These are phyloP conservation scores for Colletotrichum sansevieriae DNA, from an alignment of 2,329 filamentous ascomycete species.

Conservation along the genomic window DNA sequence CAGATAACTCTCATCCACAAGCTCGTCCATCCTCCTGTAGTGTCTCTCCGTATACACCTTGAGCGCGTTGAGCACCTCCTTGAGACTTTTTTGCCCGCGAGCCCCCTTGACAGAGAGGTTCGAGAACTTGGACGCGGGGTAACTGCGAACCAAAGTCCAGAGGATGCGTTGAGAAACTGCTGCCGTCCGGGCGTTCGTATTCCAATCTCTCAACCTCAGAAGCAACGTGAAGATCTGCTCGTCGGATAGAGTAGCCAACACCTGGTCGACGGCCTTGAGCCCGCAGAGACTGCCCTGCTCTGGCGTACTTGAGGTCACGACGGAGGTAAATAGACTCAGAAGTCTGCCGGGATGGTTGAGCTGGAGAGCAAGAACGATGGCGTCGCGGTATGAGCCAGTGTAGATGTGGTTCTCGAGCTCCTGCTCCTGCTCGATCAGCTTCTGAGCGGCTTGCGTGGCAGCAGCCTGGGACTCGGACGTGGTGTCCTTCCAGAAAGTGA, in stretches of 20 bases:
- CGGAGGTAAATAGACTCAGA: constrained; percentile 84
- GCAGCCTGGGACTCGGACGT: constrained; percentile 83
- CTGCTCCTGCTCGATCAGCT: constrained; percentile 93
- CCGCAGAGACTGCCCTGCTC: constrained; percentile 76
- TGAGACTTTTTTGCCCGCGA: constrained; percentile 74
- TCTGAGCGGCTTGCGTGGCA: constrained; percentile 78
- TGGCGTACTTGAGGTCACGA: constrained; percentile 73
- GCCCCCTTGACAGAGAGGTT: constrained; percentile 73
- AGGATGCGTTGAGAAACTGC: constrained; percentile 88
- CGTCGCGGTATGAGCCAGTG: constrained; percentile 88
- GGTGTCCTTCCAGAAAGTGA: constrained; percentile 97
- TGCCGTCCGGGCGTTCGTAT: constrained; percentile 91
- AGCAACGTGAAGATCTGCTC: constrained; percentile 89
- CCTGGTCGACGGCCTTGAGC: constrained; percentile 81
- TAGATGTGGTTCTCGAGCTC: constrained; percentile 93
- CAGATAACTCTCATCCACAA: constrained; percentile 94
- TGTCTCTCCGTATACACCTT: constrained; percentile 93
- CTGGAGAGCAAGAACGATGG: constrained; percentile 90
- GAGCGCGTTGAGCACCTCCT: constrained; percentile 88
- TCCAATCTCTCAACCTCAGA: constrained; percentile 91
- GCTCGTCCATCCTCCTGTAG: constrained; percentile 88
- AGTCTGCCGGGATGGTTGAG: constrained; percentile 94
- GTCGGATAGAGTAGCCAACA: constrained; percentile 82
- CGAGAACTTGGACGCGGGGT: constrained; percentile 83
- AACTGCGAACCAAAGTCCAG: constrained; percentile 82